Conservation (phyloP, 164 flowering plant species). For the Tetracentron sinense region DNA sequence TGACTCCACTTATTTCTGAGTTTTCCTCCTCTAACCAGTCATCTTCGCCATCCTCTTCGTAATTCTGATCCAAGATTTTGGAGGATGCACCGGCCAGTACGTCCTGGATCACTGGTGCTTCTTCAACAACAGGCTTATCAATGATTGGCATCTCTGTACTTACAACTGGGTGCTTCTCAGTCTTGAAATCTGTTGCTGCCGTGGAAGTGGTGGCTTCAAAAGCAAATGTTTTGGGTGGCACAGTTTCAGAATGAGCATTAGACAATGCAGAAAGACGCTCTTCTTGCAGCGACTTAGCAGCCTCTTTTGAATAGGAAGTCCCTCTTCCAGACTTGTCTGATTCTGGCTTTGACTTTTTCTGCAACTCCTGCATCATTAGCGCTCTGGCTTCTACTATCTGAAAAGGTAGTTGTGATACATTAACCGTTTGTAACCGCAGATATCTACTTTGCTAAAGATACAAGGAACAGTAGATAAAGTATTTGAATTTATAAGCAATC, state of each 20-base stretch:
- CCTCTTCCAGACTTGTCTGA: conserved; percentile 24
- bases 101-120: conserved; percentile 31
- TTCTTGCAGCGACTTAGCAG: conserved; percentile 21
- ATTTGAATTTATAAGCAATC: neutral
- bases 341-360: conserved; percentile 28
- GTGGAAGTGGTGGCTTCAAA: conserved; percentile 21
- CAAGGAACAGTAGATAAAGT: too few relatives aligned
- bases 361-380: conserved; percentile 41
- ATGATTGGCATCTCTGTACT: conserved; percentile 43
- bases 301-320: conserved; percentile 21
- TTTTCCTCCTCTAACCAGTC: conserved; percentile 79
- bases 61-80: conserved; percentile 28
- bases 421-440: too few relatives aligned
- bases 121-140: conserved; percentile 65
- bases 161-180: conserved; percentile 46
- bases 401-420: neutral
- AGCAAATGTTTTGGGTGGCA: conserved; percentile 18
- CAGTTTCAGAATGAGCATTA: conserved; percentile 30
- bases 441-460: too few relatives aligned
- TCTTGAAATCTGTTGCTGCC: conserved; percentile 27
- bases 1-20: conserved; percentile 39
- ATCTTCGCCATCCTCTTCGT: conserved; percentile 65
- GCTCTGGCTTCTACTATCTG: conserved; percentile 84
- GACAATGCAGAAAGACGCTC: conserved; percentile 36
- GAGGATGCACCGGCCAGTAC: neutral